Conservation (phyloP, 2,329 filamentous ascomycete genomes). For the Monilinia fructicola region DNA sequence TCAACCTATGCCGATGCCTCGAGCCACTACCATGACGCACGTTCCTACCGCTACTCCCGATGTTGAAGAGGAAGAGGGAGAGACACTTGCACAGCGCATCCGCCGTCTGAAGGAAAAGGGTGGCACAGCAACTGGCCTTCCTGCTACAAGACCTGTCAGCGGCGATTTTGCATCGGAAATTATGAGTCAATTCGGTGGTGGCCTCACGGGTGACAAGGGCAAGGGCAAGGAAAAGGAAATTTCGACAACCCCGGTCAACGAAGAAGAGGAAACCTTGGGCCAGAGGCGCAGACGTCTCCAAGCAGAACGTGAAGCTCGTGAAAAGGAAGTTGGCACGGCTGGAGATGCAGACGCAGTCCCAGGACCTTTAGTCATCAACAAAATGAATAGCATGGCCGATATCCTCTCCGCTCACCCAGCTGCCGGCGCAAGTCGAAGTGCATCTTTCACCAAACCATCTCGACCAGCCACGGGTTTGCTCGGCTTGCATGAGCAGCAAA, state of each 20-base stretch:
- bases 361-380: conserved; percentile 36
- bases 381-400: conserved; percentile 46
- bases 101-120: conserved; percentile 58
- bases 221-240: conserved; percentile 41
- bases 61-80: conserved; percentile 50
- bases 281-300: conserved; percentile 74
- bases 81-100: conserved; percentile 67
- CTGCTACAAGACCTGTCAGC: conserved; percentile 54
- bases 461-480: conserved; percentile 37
- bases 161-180: conserved; percentile 68
- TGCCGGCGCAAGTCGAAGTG: conserved; percentile 32
- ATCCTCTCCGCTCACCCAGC: conserved; percentile 54
- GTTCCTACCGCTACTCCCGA: conserved; percentile 29
- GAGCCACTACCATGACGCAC: conserved; percentile 37
- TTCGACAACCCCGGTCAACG: conserved; percentile 43
- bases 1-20: conserved; percentile 28
- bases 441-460: conserved; percentile 25
- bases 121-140: conserved; percentile 43
- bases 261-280: conserved; percentile 75
- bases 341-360: conserved; percentile 20
- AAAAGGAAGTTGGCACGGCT: conserved; percentile 50
- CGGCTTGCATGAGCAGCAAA: conserved; percentile 37
- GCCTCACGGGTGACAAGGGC: conserved; percentile 33
- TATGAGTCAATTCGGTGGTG: conserved; percentile 60
- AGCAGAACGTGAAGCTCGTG: conserved; percentile 64